These are phyloP conservation scores for Podospora sp. DNA, from an alignment of 495 filamentous ascomycete species.

Conservation along the genomic window DNA sequence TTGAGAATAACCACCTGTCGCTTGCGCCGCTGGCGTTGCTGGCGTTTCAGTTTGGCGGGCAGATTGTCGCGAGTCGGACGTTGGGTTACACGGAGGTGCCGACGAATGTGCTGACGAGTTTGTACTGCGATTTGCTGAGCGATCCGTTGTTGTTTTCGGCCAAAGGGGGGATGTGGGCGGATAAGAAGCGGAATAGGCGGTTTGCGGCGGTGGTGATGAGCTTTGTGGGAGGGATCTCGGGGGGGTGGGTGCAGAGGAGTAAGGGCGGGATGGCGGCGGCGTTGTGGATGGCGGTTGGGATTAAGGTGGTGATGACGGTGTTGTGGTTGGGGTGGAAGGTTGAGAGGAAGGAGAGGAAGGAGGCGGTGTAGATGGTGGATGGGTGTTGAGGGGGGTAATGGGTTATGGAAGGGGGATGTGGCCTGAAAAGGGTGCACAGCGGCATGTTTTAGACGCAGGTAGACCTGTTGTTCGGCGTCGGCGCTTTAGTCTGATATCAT, in stretches of 20 bases:
- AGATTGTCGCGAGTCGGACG: conserved; percentile 65
- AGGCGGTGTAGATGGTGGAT: neutral
- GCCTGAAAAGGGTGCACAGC: no score
- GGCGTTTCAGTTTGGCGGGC: conserved; percentile 71
- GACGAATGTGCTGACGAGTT: conserved; percentile 70
- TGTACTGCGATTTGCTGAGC: conserved; percentile 68
- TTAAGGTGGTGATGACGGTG: conserved; percentile 51
- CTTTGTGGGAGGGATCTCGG: conserved; percentile 62
- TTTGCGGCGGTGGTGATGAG: conserved; percentile 58
- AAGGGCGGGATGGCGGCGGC: conserved; percentile 55
- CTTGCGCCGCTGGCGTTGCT: conserved; percentile 55
- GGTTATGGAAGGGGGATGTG: neutral
- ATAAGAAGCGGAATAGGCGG: conserved; percentile 67
- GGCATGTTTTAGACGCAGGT: no score
- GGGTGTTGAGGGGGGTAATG: neutral
- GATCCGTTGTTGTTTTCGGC: conserved; percentile 53
- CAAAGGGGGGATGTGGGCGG: conserved; percentile 45
- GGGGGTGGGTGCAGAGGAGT: conserved; percentile 64
- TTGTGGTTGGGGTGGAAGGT: conserved; percentile 26
- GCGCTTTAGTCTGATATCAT: no score
- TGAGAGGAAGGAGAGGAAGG: conserved; percentile 3
- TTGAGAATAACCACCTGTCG: conserved; percentile 16
- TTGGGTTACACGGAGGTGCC: conserved; percentile 71
- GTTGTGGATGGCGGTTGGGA: conserved; percentile 61
- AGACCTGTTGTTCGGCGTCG: no score